Evolutionary conservation across 768 basidiomycete genomes (phyloP), one percentile per base, ranked within the genome.

Genomic region (Lentinus brumalis): DNA sequence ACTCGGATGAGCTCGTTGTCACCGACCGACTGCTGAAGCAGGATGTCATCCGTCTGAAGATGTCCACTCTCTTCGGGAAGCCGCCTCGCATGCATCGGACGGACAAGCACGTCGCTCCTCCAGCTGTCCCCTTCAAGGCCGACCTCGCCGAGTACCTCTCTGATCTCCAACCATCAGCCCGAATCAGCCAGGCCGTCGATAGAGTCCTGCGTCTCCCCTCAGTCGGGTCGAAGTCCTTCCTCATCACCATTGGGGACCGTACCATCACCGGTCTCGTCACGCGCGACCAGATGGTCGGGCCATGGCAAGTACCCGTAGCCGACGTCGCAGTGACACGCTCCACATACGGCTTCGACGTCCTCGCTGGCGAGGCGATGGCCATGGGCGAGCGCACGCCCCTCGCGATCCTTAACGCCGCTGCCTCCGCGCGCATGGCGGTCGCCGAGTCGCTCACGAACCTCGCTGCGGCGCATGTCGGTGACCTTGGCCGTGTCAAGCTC

Each of bases 231-330:
- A 99, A 99, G 72, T 89, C 94, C 8, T 99, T 98, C 87, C 83
- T 99, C 51, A 95, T 99, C 74, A 99, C 97, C 52, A 99, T 99
- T 60, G 97, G 97, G 29, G 97, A 99, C 70, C 86, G 97, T 47
- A 83, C 89, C 39, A 88, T 99, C 73, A 94, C 96, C 0, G 97
- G 97, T 26, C 86, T 99, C 49, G 93, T 98, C 62, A 86, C 91
- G 6, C 86, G 97, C 55, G 97, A 99, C 72, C 97, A 99, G 75
- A 98, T 99, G 96, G 94, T 98, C 26, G 97, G 97, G 0, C 96
- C 96, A 0, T 99, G 92, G 91, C 97, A 99, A 76, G 91, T 98
- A 10, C 96, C 97, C 40, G 93, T 98, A 7, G 91, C 96, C 18
- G 96, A 99, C 66, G 96, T 97, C 53, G 97, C 96, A 3, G 93